Base-by-base conservation (phyloP, 176 grass and related monocot species). In the Otatea glauca region DNA sequence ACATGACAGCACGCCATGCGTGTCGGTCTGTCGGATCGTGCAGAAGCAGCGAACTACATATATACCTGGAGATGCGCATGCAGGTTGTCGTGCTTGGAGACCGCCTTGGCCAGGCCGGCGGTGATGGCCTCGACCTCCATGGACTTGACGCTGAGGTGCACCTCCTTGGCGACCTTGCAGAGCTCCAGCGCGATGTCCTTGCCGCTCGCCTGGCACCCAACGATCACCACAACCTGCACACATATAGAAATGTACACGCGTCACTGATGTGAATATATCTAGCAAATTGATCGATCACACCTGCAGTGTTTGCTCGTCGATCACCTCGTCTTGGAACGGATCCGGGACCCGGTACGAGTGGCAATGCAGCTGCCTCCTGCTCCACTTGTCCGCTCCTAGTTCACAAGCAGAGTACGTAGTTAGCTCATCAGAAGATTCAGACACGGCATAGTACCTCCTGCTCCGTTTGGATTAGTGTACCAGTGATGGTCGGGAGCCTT, bases 341-440 rank as follows among this genome's bases (percentile, higher is more conserved):
- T 86, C 87, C 0, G 83, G 87, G 13, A 83, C 27, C 0, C 90
- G 71, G 77, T 92, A 92, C 13, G 88, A 88, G 81, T 92, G 90
- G 9, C 39, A 42, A 2, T 92, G 90, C 42, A 92, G 62, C 10
- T 92, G 87, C 53, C 66, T 58, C 23, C 80, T 32, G 5, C 20
- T 84, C 90, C 84, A 89, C 6, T 6, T 64, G 4, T 89, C 75
- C 62, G 86, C 89, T 53, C 83, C 85, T 80, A 41, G 2, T 7
- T 0, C 39, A 8, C 5, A 42, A 42, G 39, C 39, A 42, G 9
- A 7, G 18, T 41, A 16, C 16, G n/a, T 2, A n/a, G 2, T 9
- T n/a, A 43, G 2, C 10, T 11, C 44, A 47, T 47, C 9, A 47
- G 10, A 12, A 11, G 44, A n/a, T 42, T 42, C 35, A 37, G 35